Percentiles rank a stretch among this genome's conserved stretches.
These are phyloP conservation scores for Cystobasidium slooffiae DNA, from an alignment of 1,284 basidiomycete species.

Conservation along the genomic window DNA sequence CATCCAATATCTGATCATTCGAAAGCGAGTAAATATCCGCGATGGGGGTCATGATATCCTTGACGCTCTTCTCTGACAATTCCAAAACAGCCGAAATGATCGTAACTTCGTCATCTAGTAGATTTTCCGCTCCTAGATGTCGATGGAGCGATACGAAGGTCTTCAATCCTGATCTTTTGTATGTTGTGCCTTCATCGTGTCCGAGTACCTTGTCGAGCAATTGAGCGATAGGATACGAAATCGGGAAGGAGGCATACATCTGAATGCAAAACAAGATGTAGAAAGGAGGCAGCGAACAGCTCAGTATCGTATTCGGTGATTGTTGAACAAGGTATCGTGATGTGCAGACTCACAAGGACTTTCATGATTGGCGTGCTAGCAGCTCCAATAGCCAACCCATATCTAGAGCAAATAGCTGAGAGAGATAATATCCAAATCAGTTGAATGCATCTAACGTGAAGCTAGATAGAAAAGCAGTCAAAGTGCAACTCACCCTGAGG, in stretches of 20 bases:
- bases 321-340: not conserved
- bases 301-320: not conserved
- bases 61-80: slow-evolving; percentile 59
- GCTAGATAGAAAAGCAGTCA: too few relatives aligned
- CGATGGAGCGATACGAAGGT: slow-evolving; percentile 72
- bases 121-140: slow-evolving; percentile 45
- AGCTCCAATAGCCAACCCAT: slow-evolving; percentile 88
- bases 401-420: slow-evolving; percentile 73
- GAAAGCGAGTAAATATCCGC: slow-evolving; percentile 79
- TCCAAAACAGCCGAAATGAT: slow-evolving; percentile 77
- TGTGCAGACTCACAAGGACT: slow-evolving; percentile 62
- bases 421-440: not conserved
- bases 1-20: slow-evolving; percentile 77
- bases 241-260: slow-evolving; percentile 64
- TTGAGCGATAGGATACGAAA: slow-evolving; percentile 87
- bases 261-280: not conserved
- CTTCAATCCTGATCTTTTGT: slow-evolving; percentile 54
- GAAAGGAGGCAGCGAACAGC: not conserved
- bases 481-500: slow-evolving; percentile 29
- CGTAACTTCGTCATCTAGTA: slow-evolving; percentile 69
- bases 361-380: slow-evolving; percentile 81
- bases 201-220: slow-evolving; percentile 80
- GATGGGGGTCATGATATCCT: slow-evolving; percentile 60
- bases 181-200: slow-evolving; percentile 61
- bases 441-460: too few relatives aligned